Conservation (phyloP, 2,329 filamentous ascomycete species). For the Fusarium scirpi region DNA sequence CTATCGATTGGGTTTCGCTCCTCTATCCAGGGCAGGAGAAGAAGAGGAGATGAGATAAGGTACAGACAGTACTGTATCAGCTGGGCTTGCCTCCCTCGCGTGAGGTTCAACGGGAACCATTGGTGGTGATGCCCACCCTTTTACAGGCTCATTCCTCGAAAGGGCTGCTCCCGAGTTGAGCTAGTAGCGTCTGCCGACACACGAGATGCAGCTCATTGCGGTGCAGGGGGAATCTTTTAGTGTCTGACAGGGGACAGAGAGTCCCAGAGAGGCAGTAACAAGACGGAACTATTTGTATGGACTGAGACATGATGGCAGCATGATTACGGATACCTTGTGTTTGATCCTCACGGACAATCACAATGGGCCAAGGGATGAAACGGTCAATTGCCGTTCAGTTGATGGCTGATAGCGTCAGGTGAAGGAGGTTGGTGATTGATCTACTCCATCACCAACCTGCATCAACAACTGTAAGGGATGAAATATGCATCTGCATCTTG, state of each 20-base stretch:
- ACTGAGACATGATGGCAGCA: slow-evolving; percentile 35
- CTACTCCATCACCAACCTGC: slow-evolving; percentile 8
- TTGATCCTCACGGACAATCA: slow-evolving; percentile 22
- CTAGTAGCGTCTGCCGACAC: slow-evolving; percentile 41
- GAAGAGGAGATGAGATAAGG: not conserved
- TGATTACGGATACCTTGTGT: slow-evolving; percentile 1
- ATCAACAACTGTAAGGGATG: slow-evolving; percentile 28
- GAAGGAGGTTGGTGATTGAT: slow-evolving; percentile 32
- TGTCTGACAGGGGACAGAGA: not conserved
- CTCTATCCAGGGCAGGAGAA: slow-evolving; percentile 5
- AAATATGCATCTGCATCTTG: not conserved
- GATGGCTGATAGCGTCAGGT: slow-evolving; percentile 35
- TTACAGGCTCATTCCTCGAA: slow-evolving; percentile 40
- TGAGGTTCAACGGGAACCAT: slow-evolving; percentile 7
- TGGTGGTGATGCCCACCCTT: slow-evolving; percentile 26
- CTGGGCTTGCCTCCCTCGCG: slow-evolving; percentile 15
- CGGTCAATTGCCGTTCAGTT: slow-evolving; percentile 20
- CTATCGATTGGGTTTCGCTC: slow-evolving; percentile 12
- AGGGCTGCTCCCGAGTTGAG: slow-evolving; percentile 44
- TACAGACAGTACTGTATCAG: not conserved
- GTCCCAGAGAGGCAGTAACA: not conserved
- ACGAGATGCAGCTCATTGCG: slow-evolving; percentile 12
- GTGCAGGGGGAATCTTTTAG: slow-evolving; percentile 36
- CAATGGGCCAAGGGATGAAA: slow-evolving; percentile 27
- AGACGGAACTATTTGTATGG: slow-evolving; percentile 15